A percentile compares a stretch with the other conserved stretches of the same genome.
Evolutionary conservation across 2,329 filamentous ascomycete genomes (phyloP).

Genomic region (Sporothrix globosa): DNA sequence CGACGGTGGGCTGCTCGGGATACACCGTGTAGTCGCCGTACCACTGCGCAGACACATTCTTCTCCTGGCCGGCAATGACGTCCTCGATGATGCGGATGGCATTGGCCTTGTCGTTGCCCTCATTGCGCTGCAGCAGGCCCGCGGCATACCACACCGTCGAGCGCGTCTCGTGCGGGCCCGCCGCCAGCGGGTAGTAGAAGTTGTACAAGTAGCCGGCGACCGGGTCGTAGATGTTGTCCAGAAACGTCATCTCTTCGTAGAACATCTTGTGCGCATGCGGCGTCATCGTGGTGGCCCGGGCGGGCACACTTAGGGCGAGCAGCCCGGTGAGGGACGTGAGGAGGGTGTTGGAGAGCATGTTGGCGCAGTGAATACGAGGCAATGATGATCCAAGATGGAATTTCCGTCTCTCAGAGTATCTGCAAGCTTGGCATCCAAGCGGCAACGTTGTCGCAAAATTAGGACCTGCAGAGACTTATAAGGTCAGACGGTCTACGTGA

Average conservation of each 20-base stretch:
- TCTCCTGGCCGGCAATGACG: constrained; percentile 57
- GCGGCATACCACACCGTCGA: constrained; percentile 63
- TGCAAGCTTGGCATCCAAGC: no score
- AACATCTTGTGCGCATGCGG: constrained; percentile 44
- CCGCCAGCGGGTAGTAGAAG: constrained; percentile 48
- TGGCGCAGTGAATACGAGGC: no score
- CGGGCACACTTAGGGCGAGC: background rate
- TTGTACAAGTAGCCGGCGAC: constrained; percentile 58
- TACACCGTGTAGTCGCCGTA: constrained; percentile 57
- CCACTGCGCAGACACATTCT: constrained; percentile 56
- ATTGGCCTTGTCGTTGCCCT: constrained; percentile 39
- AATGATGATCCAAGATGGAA: no score
- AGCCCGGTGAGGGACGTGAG: constrained; percentile 13
- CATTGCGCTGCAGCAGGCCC: constrained; percentile 60
- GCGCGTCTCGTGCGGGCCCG: constrained; percentile 61
- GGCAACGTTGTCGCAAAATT: no score
- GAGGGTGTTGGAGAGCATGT: constrained; percentile 4
- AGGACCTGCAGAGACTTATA: no score
- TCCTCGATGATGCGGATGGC: constrained; percentile 44
- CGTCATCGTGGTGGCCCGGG: constrained; percentile 17
- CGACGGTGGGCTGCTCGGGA: constrained; percentile 62
- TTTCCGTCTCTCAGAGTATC: no score
- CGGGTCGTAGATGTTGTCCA: constrained; percentile 60
- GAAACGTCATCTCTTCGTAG: constrained; percentile 57
- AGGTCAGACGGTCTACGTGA: no score